Evolutionary conservation across 2,329 filamentous ascomycete species (phyloP), one percentile per base, ranked within the genome.

Genomic region (Delphinella strobiligena): DNA sequence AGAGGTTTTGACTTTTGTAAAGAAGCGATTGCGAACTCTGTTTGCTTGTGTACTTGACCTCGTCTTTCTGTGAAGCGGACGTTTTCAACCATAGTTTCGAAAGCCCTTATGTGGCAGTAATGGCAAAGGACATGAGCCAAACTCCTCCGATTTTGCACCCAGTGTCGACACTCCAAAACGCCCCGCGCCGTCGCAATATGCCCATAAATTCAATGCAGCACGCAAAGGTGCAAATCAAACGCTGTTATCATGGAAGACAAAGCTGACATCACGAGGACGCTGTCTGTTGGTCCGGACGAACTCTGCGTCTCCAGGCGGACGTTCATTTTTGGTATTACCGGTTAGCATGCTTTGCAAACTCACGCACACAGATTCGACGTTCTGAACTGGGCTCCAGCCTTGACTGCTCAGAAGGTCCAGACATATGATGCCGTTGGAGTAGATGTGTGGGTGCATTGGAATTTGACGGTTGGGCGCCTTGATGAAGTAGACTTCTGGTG

Each of bases 331-430:
- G 9, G 76, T 81, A 60, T 98, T 98, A 45, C 89, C 87, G 1
- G 91, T 95, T 55, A 98, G 64, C 91, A 98, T 98, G 66, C 86
- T 94, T 64, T 98, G 91, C 40, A 98, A 74, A 61, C 86, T 93
- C 75, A 98, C 91, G 67, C 87, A 95, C 18, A 98, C 80, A 54
- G 83, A 93, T 67, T 96, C 89, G 7, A 95, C 91, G 43, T 89
- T 95, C 58, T 98, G 91, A 0, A 98, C 89, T 0, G 91, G 91
- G 35, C 82, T 91, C 91, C 91, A 98, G 41, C 91, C 91, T 47
- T 86, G 80, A 8, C 74, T 69, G 38, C 86, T 86, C 7, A 98
- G 77, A 1, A 98, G 74, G 53, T 98, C 91, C 36, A 98, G 80
- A 55, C 91, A 98, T 57, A 98, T 98, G 60, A 96, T 94, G 51